A percentile compares a stretch with the other conserved stretches of the same genome.
Conservation (phyloP, 345 rosid genomes). For the Salix arbutifolia region DNA sequence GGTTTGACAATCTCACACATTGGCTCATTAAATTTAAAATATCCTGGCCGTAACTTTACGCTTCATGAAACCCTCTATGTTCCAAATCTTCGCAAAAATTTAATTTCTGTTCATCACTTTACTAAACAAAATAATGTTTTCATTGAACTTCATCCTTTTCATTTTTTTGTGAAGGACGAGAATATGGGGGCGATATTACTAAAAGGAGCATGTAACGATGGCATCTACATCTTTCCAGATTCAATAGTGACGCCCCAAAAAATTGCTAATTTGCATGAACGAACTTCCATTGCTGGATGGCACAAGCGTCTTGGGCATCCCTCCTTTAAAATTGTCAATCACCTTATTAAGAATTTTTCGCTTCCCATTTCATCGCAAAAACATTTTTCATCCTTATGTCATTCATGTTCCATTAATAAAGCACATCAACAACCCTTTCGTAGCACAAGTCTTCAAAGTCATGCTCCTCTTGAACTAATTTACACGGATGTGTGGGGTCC, state of each 20-base stretch:
- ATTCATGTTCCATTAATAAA: not conserved
- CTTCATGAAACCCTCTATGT: not conserved
- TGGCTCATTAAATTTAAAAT: too few species aligned
- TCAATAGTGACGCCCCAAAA: not conserved
- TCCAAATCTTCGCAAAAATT: not conserved
- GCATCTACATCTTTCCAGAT: fast-evolving
- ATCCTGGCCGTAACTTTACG: fast-evolving
- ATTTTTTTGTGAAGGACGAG: not conserved
- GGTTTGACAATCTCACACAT: not conserved
- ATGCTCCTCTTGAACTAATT: not conserved
- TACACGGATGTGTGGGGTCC: not conserved
- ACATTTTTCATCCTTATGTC: too few species aligned
- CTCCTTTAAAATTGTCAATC: not conserved
- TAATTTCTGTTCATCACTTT: not conserved
- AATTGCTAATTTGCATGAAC: fast-evolving
- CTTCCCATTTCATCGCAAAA: too few species aligned
- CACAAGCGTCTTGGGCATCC: not conserved
- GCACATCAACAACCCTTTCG: not conserved
- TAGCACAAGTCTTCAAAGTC: not conserved
- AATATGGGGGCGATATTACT: fast-evolving
- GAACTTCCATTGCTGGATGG: not conserved
- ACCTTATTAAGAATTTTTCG: too few species aligned
- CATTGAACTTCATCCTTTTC: too few species aligned
- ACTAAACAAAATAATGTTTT: too few species aligned
- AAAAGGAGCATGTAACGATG: not conserved